Evolutionary conservation across 345 rosid genomes (phyloP), one percentile per base, ranked within the genome.

Genomic region (Ceriops zippeliana): DNA sequence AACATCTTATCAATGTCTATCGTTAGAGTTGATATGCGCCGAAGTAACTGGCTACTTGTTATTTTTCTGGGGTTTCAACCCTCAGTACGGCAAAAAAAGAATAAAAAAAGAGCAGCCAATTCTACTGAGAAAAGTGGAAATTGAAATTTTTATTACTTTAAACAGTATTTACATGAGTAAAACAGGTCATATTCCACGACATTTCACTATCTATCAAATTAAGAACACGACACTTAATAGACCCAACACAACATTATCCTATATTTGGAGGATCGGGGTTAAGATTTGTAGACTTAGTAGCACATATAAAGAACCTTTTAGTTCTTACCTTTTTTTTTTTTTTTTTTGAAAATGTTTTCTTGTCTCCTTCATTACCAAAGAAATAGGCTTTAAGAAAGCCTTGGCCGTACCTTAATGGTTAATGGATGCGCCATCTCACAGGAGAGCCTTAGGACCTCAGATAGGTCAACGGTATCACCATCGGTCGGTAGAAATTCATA

Each of bases 371-470:
- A 13, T 15, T 10, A 10, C 28, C 59, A 3, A 4, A 1, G 13
- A 24, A 9, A 24, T 24, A 26, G 31, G 6, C 28, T 56, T 15
- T 24, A 56, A 56, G 59, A 10, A 9, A 63, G 78, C 72, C 90
- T 78, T 5, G 77, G 80, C 16, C 67, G 71, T 69, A 84, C 72
- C 57, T 67, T 67, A 37, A 80, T 82, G 13, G 70, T 30, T 27
- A 87, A 76, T 13, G 96, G 96, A 66, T 69, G 87, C 8, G 87
- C 89, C 92, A 89, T 86, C 74, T 87, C 90, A 65, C 89, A 83
- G 0, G 96, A 89, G 17, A 89, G 86, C 72, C 78, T 83, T 5
- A 89, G 73, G 38, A 83, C 81, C 67, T 89, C 96, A 0, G 96
- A 80, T 15, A 92, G 72, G 76, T 92, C 91, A 71, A 90, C 83